Conservation (phyloP, 176 grass and related monocot genomes). For the Zea luxurians region DNA sequence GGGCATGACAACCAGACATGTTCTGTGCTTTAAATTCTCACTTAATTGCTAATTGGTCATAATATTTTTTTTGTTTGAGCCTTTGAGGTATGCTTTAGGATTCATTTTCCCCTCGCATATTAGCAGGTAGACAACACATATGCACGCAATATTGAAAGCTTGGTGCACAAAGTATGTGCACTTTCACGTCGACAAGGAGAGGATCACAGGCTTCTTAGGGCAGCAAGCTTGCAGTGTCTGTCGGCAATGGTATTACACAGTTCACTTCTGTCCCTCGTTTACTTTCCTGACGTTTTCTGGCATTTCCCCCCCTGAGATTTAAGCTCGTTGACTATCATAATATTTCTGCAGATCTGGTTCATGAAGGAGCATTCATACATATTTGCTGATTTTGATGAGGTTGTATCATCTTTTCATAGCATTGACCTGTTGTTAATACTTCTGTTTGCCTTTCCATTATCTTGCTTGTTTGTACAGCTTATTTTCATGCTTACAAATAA, state of each 20-base stretch:
- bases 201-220: conserved; percentile 60
- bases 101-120: conserved; percentile 22
- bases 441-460: background rate
- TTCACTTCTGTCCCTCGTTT: background rate
- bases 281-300: background rate
- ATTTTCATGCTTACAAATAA: background rate
- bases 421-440: background rate
- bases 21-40: conserved; percentile 3
- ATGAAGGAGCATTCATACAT: conserved; percentile 88
- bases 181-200: conserved; percentile 61
- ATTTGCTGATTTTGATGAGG: conserved; percentile 86
- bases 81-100: background rate
- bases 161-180: conserved; percentile 70
- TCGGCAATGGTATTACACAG: conserved; percentile 67
- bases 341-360: conserved; percentile 73
- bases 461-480: conserved; percentile 16
- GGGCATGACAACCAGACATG: background rate
- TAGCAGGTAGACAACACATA: conserved; percentile 82
- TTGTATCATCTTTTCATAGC: conserved; percentile 32
- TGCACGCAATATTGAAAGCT: conserved; percentile 80
- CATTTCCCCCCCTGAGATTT: conserved; percentile 4
- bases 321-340: conserved; percentile 12
- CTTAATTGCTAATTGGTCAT: background rate
- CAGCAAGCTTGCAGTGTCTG: conserved; percentile 82
- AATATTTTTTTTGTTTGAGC: conserved; percentile 16